Base-by-base conservation (phyloP, 805 yeast genomes). In the Sugiyamaella smithiae region DNA sequence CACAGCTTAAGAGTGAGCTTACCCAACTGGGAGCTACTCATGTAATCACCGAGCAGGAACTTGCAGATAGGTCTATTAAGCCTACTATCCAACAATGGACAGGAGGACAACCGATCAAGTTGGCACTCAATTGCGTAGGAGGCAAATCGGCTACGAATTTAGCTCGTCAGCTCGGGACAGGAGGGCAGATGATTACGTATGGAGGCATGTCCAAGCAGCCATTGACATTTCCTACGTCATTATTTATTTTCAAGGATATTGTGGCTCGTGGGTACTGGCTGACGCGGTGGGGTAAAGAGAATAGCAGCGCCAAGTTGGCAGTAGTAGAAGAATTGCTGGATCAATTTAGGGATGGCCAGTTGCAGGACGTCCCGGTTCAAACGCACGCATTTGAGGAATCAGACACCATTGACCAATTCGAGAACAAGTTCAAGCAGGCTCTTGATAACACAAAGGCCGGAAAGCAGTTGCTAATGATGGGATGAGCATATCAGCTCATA, bases 161-260 rank as follows among this genome's bases (percentile, higher is more conserved):
- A 57, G 91, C 96, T 7, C 76, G 97, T 57, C 91, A 89, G 65
- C 74, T 93, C 48, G 49, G 41, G 28, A 69, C 72, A 12, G 80
- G 86, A 58, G 96, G 93, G 1, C 76, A 82, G 42, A 71, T 93
- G 73, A 79, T 89, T 57, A 88, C 98, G 1, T 93, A 93, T 63
- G 99, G 99, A 28, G 98, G 96, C 32, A 93, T 93, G 99, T 88
- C 97, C 2, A 82, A 84, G 74, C 90, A 88, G 69, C 99, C 99
- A 1, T 95, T 93, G 8, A 77, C 80, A n/a, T 68, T 93, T 48
- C 97, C 98, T 33, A 88, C 97, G 0, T 80, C 95, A 0, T 70
- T 87, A 51, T 87, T 87, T 63, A 90, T 93, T 55, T 93, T 93
- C 74, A 93, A 91, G 67, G 85, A 90, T 62, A 68, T 93, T 48